Percentiles rank a stretch among this genome's conserved stretches.
phyloP scores from a whole-genome alignment of 371 early-diverging fungal genomes.

The Capillidium heterosporum region DNA sequence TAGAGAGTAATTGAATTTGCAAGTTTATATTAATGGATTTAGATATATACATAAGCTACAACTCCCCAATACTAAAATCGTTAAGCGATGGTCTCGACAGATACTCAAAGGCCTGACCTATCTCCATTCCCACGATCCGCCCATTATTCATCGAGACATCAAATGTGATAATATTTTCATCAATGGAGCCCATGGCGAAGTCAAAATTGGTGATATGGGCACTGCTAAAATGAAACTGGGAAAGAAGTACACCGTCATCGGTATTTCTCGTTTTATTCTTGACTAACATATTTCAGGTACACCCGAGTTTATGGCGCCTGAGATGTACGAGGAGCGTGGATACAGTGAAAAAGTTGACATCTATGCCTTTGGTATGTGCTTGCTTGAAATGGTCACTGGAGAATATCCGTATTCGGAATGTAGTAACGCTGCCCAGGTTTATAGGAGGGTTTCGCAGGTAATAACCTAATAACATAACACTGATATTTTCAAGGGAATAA shows the following conservation, averaged over 20 bases:
- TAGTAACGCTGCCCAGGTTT: constrained; percentile 70
- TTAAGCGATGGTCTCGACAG: constrained; percentile 67
- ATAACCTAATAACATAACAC: not conserved
- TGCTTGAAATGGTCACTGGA: constrained; percentile 77
- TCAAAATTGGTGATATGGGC: constrained; percentile 89
- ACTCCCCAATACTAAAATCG: constrained; percentile 44
- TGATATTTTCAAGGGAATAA: constrained; percentile 26
- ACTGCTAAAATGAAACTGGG: constrained; percentile 59
- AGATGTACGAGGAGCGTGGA: constrained; percentile 43
- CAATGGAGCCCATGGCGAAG: constrained; percentile 77
- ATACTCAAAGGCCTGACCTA: constrained; percentile 69
- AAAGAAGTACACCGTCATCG: constrained; percentile 42
- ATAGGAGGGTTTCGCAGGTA: constrained; percentile 41
- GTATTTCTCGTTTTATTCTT: constrained; percentile 48
- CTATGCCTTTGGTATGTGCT: constrained; percentile 73
- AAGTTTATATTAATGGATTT: not conserved
- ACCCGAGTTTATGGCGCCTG: constrained; percentile 81
- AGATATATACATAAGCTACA: constrained; percentile 46
- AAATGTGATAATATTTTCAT: constrained; percentile 83
- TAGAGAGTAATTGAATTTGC: constrained; percentile 19
- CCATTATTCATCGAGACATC: constrained; percentile 81
- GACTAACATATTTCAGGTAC: not conserved
- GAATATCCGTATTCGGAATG: constrained; percentile 83
- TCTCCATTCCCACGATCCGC: constrained; percentile 51
- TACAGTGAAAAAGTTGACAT: constrained; percentile 56